Percentiles rank a stretch among this genome's conserved stretches.
Evolutionary conservation across 306 rosid species (phyloP).

Genomic region (Pyrus pyrifolia): DNA sequence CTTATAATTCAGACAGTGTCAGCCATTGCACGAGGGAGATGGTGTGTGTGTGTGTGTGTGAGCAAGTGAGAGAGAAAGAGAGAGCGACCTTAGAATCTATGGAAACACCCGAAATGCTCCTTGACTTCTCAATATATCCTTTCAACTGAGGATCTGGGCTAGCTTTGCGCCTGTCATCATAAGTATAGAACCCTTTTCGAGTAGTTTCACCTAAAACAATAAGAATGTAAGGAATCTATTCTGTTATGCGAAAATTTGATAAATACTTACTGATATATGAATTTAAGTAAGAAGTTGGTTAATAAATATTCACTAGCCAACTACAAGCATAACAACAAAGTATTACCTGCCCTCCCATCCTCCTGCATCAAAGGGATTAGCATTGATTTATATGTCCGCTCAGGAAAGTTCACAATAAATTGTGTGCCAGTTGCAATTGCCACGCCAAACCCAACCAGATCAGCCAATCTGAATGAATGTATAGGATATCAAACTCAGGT

Average conservation of each 20-base stretch:
- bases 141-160: slow-evolving; percentile 78
- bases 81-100: slow-evolving; percentile 68
- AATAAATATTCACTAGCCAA: background rate
- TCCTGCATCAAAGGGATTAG: slow-evolving; percentile 81
- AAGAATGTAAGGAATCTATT: background rate
- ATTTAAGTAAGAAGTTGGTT: background rate
- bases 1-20: background rate
- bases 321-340: background rate
- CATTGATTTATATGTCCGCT: slow-evolving; percentile 75
- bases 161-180: slow-evolving; percentile 68
- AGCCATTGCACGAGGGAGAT: background rate
- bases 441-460: slow-evolving; percentile 91
- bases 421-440: slow-evolving; percentile 65
- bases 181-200: slow-evolving; percentile 76
- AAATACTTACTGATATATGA: background rate
- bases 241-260: background rate
- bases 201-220: slow-evolving; percentile 60
- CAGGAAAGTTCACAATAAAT: slow-evolving; percentile 56
- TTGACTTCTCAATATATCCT: slow-evolving; percentile 77
- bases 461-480: slow-evolving; percentile 57
- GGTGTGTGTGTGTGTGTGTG: background rate
- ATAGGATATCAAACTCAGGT: background rate
- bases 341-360: slow-evolving; percentile 77
- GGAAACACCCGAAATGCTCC: slow-evolving; percentile 59
- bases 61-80: background rate